A percentile compares a stretch with the other conserved stretches of the same genome.
phyloP scores from a whole-genome alignment of 2,329 filamentous ascomycete species.

The Colletotrichum kahawae region DNA sequence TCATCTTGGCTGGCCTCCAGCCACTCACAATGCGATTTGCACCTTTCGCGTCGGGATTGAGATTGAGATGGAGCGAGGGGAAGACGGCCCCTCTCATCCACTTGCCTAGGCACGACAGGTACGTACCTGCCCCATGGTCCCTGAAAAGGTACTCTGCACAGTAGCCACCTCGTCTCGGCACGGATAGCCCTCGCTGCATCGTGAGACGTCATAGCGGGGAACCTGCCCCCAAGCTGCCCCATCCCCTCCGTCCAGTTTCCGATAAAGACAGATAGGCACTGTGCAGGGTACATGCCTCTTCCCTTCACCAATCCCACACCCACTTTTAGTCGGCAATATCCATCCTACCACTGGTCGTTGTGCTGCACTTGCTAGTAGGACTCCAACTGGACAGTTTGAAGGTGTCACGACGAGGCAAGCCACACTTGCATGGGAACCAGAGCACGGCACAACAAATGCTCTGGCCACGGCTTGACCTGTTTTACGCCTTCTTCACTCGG shows the following conservation, averaged over 20 bases:
- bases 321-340: background rate
- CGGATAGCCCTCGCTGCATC: background rate
- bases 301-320: background rate
- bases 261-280: background rate
- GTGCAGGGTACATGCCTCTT: background rate
- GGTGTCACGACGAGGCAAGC: background rate
- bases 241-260: background rate
- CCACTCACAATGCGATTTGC: background rate
- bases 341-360: background rate
- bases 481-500: background rate
- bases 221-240: background rate
- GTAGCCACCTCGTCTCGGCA: background rate
- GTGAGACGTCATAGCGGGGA: constrained; percentile 15
- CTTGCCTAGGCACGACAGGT: background rate
- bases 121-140: background rate
- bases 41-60: background rate
- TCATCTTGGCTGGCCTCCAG: background rate
- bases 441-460: background rate
- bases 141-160: background rate
- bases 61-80: background rate
- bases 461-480: background rate
- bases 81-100: background rate
- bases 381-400: background rate
- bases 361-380: background rate
- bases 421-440: background rate